Evolutionary conservation across 805 yeast genomes (phyloP).

Genomic region (Spathaspora hagerdaliae): DNA sequence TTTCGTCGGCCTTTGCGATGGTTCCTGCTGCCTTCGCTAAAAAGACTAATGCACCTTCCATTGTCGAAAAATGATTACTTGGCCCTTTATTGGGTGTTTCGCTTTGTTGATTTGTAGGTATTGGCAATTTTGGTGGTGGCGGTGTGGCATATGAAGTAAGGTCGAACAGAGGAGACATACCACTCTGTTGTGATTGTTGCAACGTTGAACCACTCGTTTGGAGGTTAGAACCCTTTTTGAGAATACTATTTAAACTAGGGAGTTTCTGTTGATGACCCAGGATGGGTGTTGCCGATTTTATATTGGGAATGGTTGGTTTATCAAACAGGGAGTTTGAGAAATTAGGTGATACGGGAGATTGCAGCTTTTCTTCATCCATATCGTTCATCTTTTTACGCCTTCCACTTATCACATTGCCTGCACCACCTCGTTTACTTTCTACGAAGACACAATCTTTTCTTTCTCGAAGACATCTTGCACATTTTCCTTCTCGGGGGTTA

Average conservation of each 20-base stretch:
- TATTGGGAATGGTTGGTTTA: background rate
- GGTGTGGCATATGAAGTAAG: background rate
- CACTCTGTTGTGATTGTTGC: background rate
- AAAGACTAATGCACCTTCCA: conserved; percentile 64
- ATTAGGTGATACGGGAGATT: background rate
- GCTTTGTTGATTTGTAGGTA: background rate
- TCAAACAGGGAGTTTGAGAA: too few relatives aligned
- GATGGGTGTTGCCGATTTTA: background rate
- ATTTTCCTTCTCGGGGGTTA: conserved; percentile 73
- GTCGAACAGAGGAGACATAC: background rate
- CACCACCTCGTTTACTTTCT: conserved; percentile 31
- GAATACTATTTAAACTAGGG: conserved; percentile 6
- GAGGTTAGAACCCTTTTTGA: background rate
- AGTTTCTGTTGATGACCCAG: background rate
- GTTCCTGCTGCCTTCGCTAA: conserved; percentile 78
- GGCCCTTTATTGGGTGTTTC: conserved; percentile 1
- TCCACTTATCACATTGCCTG: conserved; percentile 34
- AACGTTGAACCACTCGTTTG: background rate
- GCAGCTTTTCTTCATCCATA: conserved; percentile 2
- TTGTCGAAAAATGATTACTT: conserved; percentile 33
- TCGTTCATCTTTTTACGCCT: conserved; percentile 45
- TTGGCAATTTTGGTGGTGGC: background rate
- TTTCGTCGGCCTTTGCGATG: conserved; percentile 63
- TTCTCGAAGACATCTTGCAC: conserved; percentile 81
- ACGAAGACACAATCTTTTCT: conserved; percentile 73